Base-by-base conservation (phyloP, 2,329 filamentous ascomycete genomes). In the Phaeosphaeriaceae sp. region DNA sequence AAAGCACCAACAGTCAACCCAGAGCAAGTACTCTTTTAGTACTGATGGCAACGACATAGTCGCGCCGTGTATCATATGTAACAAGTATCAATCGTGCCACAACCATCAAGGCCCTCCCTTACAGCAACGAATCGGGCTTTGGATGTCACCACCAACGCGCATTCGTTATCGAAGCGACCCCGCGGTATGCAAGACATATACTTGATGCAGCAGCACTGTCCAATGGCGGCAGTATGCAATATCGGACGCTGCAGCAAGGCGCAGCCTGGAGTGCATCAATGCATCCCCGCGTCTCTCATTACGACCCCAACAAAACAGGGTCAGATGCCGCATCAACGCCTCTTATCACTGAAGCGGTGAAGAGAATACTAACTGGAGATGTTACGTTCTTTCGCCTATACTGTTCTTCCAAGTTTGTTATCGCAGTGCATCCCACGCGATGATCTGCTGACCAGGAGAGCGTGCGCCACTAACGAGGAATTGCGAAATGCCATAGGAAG, bases 11-110 rank as follows among this genome's bases (percentile, higher is more conserved):
- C 53, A 40, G 45, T 51, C 19, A 58, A 65, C 17, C 19, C 59
- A 17, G 63, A 60, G 42, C 61, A 69, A 13, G 48, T 56, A 19
- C 46, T 75, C 15, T 75, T 75, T 54, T 73, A 72, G 60, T 19
- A 31, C 11, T 36, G 24, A 20, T n/a, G 13, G 45, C 20, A 47
- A 25, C 7, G n/a, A 9, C n/a, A 19, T 44, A 44, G 41, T 24
- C 11, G 10, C 22, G n/a, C 47, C 25, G 3, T 48, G 47, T 36
- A 48, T 5, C 47, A 48, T 36, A 48, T 48, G 47, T 48, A 48
- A 36, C 17, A 13, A 36, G 13, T 31, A n/a, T 33, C n/a, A 48
- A 36, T 44, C 20, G 41, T 44, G 41, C 41, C 20, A 44, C 11
- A 11, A 13, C 31, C 31, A 36, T 13, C 9, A 36, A 36, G 9